Conservation (phyloP, 768 basidiomycete genomes). For the Boletus pseudo-olivaceus region DNA sequence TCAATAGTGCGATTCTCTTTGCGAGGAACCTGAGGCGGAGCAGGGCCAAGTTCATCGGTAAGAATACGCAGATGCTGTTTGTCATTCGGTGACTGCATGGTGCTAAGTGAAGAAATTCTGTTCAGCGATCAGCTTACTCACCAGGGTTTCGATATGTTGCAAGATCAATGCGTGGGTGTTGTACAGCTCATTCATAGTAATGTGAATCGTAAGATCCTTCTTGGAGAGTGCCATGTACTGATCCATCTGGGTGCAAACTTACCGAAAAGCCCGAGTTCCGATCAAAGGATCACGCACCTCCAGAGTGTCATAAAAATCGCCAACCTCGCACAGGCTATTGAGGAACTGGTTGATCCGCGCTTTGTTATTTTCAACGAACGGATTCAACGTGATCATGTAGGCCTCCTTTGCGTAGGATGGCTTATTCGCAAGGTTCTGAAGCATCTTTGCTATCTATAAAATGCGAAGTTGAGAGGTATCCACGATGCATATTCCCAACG, state of each 20-base stretch:
- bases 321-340: conserved; percentile 96
- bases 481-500: neutral
- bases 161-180: conserved; percentile 95
- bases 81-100: conserved; percentile 84
- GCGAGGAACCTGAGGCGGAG: conserved; percentile 92
- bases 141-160: conserved; percentile 93
- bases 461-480: conserved; percentile 2
- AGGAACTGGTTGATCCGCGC: conserved; percentile 96
- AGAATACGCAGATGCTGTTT: conserved; percentile 96
- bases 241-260: conserved; percentile 71
- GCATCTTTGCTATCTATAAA: conserved; percentile 94
- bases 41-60: conserved; percentile 91
- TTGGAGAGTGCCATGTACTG: conserved; percentile 99
- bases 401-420: conserved; percentile 96
- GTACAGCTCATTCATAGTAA: conserved; percentile 97
- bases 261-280: neutral
- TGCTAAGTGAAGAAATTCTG: neutral
- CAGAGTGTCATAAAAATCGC: conserved; percentile 97
- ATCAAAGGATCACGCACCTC: conserved; percentile 56
- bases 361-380: conserved; percentile 99
- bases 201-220: conserved; percentile 97
- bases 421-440: conserved; percentile 98
- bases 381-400: conserved; percentile 98
- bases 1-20: conserved; percentile 97
- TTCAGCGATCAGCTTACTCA: conserved; percentile 38